Evolutionary conservation across 805 yeast species (phyloP).

Genomic region (Millerozyma acaciae): DNA sequence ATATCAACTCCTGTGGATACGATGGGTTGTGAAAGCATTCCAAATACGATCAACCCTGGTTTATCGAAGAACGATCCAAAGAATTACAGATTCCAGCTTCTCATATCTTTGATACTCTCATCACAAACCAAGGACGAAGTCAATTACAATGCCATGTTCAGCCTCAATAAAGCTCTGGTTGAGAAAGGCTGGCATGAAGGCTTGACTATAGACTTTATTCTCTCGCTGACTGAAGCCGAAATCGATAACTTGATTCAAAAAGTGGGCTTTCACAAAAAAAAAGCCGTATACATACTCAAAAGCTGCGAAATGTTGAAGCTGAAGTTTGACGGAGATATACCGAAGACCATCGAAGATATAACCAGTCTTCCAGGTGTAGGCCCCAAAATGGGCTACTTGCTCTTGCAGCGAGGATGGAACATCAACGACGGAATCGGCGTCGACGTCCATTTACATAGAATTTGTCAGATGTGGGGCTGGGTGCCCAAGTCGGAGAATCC

Average conservation of each 20-base stretch:
- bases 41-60: constrained; percentile 38
- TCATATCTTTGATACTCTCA: constrained; percentile 80
- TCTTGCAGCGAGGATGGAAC: constrained; percentile 81
- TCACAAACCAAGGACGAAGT: constrained; percentile 91
- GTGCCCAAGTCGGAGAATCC: constrained; percentile 57
- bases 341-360: constrained; percentile 62
- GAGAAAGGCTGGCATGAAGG: constrained; percentile 45
- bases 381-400: constrained; percentile 86
- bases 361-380: constrained; percentile 85
- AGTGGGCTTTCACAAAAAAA: constrained; percentile 85
- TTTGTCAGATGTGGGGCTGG: constrained; percentile 82
- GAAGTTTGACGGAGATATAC: constrained; percentile 63
- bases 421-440: constrained; percentile 84
- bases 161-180: constrained; percentile 47
- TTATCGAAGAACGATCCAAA: constrained; percentile 31
- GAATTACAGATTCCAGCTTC: constrained; percentile 62
- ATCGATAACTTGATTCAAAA: constrained; percentile 66
- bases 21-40: constrained; percentile 74
- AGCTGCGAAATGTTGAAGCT: constrained; percentile 52
- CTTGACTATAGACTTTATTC: constrained; percentile 52
- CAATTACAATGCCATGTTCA: constrained; percentile 67
- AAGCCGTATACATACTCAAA: constrained; percentile 65
- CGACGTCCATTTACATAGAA: constrained; percentile 83
- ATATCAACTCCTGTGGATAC: constrained; percentile 82
- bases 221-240: constrained; percentile 47